Evolutionary conservation across 345 rosid species (phyloP), one percentile per base, ranked within the genome.

Genomic region (Orychophragmus violaceus): DNA sequence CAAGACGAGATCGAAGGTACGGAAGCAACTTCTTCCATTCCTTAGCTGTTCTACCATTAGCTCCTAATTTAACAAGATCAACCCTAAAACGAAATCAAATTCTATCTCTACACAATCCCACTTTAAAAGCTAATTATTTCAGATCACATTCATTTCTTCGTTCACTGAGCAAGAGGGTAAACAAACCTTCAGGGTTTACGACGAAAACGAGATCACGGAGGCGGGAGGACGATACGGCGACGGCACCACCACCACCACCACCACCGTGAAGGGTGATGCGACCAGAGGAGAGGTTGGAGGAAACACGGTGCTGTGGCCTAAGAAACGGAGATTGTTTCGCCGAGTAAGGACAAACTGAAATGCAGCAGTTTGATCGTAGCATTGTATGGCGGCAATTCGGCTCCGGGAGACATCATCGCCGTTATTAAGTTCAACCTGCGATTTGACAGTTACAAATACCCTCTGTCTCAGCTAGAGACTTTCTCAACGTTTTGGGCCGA

Each of bases 11-110:
- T 79, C 79, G 79, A 46, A 94, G 87, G 77, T 77, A 80, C 2
- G 97, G 99, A 72, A 90, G 88, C 70, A 94, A 72, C 70, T 87
- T 87, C 75, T 84, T 88, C 99, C 99, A 94, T 73, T 90, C 87
- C 75, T 78, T 81, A 37, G 89, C 92, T 21, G 99, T 90, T 81
- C 69, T 88, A 46, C 97, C 97, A 76, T 85, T 87, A 70, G 99
- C 97, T 44, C 99, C 97, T 94, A 77, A 74, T 36, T 58, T 57
- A 35, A 70, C 56, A 64, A 36, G 11, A 59, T 18, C 8, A 9
- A 22, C 37, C n/a, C n/a, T n/a, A n/a, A n/a, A n/a, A n/a, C n/a
- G 17, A 13, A 58, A 1, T 58, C 46, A 36, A 58, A 4, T 36
- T 35, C 61, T 21, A 19, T 21, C 6, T 19, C 22, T 6, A 56